Evolutionary conservation across 148 eudicot species (phyloP).

Genomic region (Spergularia bocconei): DNA sequence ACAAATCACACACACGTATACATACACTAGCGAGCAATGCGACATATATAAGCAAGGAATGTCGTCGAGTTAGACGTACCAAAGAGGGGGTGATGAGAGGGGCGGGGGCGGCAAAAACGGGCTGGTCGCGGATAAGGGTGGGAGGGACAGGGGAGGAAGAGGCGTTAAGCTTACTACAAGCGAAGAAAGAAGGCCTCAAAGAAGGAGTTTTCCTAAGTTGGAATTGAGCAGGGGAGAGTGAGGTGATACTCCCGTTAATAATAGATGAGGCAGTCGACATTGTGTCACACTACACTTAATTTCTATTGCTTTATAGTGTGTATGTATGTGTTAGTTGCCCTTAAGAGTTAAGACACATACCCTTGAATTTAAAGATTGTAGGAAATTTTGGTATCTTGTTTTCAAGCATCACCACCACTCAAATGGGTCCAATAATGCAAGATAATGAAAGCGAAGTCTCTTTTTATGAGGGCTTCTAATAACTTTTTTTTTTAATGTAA

Average conservation of each 20-base stretch:
- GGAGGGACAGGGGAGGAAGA: conserved; percentile 47
- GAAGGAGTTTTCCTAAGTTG: not conserved
- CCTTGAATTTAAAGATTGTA: conserved; percentile 16
- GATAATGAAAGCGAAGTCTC: conserved; percentile 35
- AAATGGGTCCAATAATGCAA: conserved; percentile 16
- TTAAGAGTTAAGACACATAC: not conserved
- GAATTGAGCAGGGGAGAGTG: conserved; percentile 16
- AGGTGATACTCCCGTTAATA: conserved; percentile 23
- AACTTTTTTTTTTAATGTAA: not conserved
- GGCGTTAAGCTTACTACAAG: conserved; percentile 18
- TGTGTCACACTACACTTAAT: conserved; percentile 2
- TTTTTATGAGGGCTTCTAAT: conserved; percentile 23
- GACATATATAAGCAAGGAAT: not conserved
- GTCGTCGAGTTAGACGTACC: conserved; percentile 37
- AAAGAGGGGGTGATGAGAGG: conserved; percentile 71
- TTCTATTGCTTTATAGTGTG: not conserved
- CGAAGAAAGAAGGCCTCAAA: conserved; percentile 23
- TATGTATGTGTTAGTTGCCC: not conserved
- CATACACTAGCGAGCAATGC: not conserved
- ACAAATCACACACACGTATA: not conserved
- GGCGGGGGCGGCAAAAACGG: conserved; percentile 85
- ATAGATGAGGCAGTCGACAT: conserved; percentile 25
- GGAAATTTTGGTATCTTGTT: not conserved
- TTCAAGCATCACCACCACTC: not conserved
- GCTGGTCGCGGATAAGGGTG: conserved; percentile 70